Conservation (phyloP, 2,329 filamentous ascomycete genomes). For the Colletotrichum sp. region DNA sequence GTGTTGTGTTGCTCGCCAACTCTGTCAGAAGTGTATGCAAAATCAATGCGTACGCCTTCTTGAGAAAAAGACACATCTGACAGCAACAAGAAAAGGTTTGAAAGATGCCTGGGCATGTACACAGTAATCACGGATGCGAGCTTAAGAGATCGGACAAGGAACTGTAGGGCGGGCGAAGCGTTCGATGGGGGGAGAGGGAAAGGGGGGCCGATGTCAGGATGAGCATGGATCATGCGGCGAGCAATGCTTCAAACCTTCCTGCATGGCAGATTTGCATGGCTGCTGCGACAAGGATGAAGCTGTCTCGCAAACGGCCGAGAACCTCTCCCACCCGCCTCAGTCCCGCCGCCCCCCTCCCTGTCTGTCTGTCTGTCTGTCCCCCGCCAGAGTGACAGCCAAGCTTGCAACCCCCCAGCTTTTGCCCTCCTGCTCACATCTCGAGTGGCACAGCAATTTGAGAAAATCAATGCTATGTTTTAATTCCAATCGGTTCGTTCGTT, state of each 20-base stretch:
- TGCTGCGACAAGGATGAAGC: neutral
- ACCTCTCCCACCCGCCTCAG: neutral
- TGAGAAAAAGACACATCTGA: neutral
- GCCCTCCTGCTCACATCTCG: neutral
- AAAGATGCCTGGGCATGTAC: neutral
- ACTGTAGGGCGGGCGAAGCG: neutral
- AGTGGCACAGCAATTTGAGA: neutral
- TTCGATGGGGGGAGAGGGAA: neutral
- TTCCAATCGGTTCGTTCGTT: neutral
- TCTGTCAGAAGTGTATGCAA: neutral
- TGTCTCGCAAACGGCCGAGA: neutral
- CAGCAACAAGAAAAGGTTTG: neutral
- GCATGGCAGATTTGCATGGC: neutral
- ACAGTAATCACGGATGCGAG: neutral
- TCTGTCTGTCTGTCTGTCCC: neutral
- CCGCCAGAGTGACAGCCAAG: neutral
- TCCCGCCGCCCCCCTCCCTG: too few relatives aligned
- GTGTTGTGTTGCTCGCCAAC: neutral
- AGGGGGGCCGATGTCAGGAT: neutral
- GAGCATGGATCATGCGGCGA: slow-evolving; percentile 1
- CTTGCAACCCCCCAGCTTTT: neutral
- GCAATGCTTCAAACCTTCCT: neutral
- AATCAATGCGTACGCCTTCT: neutral
- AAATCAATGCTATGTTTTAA: neutral
- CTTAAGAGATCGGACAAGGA: neutral